Evolutionary conservation across 495 filamentous ascomycete genomes (phyloP).

Genomic region (Neurospora sp.): DNA sequence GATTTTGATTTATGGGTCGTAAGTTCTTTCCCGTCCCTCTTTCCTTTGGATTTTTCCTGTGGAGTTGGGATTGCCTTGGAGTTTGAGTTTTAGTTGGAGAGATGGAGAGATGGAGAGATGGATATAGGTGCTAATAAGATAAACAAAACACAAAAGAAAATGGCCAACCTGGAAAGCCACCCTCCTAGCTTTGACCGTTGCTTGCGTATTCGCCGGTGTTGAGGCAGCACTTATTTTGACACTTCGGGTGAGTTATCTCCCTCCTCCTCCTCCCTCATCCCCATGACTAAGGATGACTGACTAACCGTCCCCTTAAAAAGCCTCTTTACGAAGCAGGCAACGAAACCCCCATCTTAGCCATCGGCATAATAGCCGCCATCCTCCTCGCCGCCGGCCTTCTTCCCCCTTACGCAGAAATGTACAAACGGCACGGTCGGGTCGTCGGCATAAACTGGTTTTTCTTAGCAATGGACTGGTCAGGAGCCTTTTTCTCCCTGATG

Average conservation of each 20-base stretch:
- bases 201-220: conserved; percentile 43
- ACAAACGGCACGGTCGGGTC: conserved; percentile 59
- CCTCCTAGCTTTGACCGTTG: conserved; percentile 28
- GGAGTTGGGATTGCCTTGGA: neutral
- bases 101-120: neutral
- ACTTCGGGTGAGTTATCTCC: conserved; percentile 36
- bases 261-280: neutral
- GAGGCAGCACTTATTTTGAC: conserved; percentile 56
- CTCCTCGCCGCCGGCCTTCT: conserved; percentile 62
- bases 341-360: conserved; percentile 43
- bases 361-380: conserved; percentile 58
- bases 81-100: neutral
- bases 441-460: conserved; percentile 63
- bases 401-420: conserved; percentile 63
- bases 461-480: conserved; percentile 57
- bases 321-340: conserved; percentile 42
- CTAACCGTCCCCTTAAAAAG: conserved; percentile 3
- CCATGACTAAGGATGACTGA: neutral
- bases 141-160: conserved; percentile 29
- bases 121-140: neutral
- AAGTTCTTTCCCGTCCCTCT: conserved; percentile 9
- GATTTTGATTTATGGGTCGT: conserved; percentile 53
- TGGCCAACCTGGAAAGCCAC: conserved; percentile 44
- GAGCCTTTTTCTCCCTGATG: conserved; percentile 68
- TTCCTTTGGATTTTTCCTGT: too few relatives aligned